Evolutionary conservation across 2,329 filamentous ascomycete species (phyloP).

Genomic region (Cladophialophora psammophila): DNA sequence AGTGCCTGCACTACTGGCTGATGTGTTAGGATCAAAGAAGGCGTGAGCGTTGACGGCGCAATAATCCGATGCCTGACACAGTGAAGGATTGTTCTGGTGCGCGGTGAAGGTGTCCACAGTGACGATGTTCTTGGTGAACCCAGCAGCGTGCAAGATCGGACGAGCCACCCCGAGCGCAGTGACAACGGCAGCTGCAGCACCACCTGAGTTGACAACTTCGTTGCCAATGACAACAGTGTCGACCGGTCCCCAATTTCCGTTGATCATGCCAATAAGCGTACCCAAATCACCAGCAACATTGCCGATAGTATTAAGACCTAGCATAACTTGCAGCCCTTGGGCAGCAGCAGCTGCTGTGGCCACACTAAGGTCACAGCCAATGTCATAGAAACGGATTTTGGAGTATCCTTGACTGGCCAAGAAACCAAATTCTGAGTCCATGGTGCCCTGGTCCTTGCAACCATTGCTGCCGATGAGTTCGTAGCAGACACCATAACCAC

Average conservation of each 20-base stretch:
- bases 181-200: slow-evolving; percentile 63
- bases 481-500: slow-evolving; percentile 63
- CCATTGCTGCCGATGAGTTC: slow-evolving; percentile 63
- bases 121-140: slow-evolving; percentile 76
- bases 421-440: slow-evolving; percentile 69
- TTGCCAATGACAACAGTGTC: slow-evolving; percentile 81
- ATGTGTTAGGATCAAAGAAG: slow-evolving; percentile 75
- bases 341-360: slow-evolving; percentile 69
- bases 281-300: slow-evolving; percentile 65
- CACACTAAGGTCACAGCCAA: slow-evolving; percentile 73
- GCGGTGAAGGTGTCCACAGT: slow-evolving; percentile 81
- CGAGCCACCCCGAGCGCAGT: slow-evolving; percentile 66
- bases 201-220: slow-evolving; percentile 74
- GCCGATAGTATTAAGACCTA: slow-evolving; percentile 73
- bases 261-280: slow-evolving; percentile 66
- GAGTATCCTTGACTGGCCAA: slow-evolving; percentile 64
- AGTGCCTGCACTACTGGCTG: slow-evolving; percentile 67
- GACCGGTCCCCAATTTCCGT: slow-evolving; percentile 71
- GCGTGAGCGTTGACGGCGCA: slow-evolving; percentile 83
- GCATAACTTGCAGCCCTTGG: slow-evolving; percentile 74
- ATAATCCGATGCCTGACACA: slow-evolving; percentile 78
- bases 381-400: slow-evolving; percentile 78
- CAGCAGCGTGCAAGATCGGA: slow-evolving; percentile 63
- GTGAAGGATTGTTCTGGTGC: slow-evolving; percentile 68
- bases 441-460: slow-evolving; percentile 72